Evolutionary conservation across 2,329 filamentous ascomycete species (phyloP), one percentile per base, ranked within the genome.

Genomic region (Paracamarosporium sp.): DNA sequence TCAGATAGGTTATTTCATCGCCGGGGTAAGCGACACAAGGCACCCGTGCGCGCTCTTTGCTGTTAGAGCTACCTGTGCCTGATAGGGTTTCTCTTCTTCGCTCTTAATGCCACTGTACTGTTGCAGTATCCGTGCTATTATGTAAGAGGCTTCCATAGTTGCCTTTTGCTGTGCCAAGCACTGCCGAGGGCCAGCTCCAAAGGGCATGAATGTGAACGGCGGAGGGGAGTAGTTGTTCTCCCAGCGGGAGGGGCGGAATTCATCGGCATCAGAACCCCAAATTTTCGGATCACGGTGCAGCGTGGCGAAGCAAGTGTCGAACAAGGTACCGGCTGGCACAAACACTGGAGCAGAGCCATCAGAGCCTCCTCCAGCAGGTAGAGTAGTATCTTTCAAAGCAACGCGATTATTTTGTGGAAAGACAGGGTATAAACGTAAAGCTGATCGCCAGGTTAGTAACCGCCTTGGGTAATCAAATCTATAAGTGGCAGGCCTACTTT

Each of bases 211-310:
- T 45, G 56, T 53, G 28, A 43, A 61, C 9, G 25, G 15, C 50
- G 48, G 35, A 12, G 55, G 55, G 4, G 17, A 33, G 12, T 27
- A 51, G 4, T 12, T 25, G 36, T 15, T 28, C 11, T 53, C 51
- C 78, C 78, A 80, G 24, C 78, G 67, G 15, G 77, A 73, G 0
- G 78, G 78, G 2, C 65, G 60, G 69, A 79, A 79, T 7, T 68
- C 51, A 5, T 68, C 64, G 1, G 76, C 70, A 41, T 76, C 66
- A 1, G 62, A 24, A 7, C 75, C 76, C 76, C 76, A 79, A 33
- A 78, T 70, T 1, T 56, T 15, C 0, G 75, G 68, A 15, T 65
- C 62, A 5, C 74, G 69, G 55, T 79, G 53, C 7, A 59, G 47
- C 24, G 58, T 55, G 13, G 40, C 35, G 22, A 61, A 53, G 20